Evolutionary conservation across 2,329 filamentous ascomycete genomes (phyloP).

Genomic region (Trichophyton schoenleinii): DNA sequence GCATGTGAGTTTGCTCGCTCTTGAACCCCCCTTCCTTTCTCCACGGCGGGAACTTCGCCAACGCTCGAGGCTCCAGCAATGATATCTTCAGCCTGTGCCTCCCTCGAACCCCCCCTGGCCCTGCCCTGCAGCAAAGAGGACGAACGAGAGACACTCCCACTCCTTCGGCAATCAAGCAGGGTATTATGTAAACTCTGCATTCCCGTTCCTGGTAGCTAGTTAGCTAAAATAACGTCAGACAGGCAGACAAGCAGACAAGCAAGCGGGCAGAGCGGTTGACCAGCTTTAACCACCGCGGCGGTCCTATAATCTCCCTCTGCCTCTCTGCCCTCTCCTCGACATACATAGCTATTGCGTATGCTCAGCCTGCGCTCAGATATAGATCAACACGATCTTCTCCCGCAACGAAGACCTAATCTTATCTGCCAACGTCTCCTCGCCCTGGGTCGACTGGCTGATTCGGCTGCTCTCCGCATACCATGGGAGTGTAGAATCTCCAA

Average conservation of each 20-base stretch:
- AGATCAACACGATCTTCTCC: neutral
- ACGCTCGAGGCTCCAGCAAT: neutral
- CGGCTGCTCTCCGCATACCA: neutral
- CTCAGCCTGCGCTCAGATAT: neutral
- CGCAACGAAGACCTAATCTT: neutral
- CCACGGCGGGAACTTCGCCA: neutral
- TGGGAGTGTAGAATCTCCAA: neutral
- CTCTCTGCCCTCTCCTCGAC: neutral
- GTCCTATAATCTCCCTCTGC: neutral
- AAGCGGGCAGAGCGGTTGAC: neutral
- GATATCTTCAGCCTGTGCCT: neutral
- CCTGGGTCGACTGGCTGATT: neutral
- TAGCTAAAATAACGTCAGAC: neutral
- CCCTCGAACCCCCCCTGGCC: neutral
- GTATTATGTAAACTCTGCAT: conserved; percentile 3
- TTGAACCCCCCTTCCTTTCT: neutral
- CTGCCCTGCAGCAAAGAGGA: neutral
- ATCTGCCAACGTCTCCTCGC: neutral
- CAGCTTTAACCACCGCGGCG: neutral
- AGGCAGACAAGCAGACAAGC: neutral
- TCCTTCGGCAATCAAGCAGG: neutral
- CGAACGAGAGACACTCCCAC: neutral
- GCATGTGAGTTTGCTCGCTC: neutral
- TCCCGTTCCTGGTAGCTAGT: neutral
- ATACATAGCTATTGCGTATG: neutral